Conservation (phyloP, 257 asterid genomes). For the Euphrasia confusa region DNA sequence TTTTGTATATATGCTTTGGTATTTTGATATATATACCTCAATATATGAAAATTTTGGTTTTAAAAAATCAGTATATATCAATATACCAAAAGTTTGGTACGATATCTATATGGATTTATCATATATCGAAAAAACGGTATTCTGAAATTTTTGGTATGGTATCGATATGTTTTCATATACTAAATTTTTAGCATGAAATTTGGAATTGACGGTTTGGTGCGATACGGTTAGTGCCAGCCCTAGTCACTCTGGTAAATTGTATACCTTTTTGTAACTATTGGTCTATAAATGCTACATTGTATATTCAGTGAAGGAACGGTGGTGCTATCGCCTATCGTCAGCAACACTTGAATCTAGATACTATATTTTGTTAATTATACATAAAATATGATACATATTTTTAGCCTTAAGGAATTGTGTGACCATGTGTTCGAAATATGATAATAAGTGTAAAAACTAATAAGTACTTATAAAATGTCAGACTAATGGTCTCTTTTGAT, state of each 20-base stretch:
- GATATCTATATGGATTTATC: too few relatives aligned
- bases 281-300: neutral
- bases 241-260: neutral
- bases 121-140: too few relatives aligned
- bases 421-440: constrained; percentile 5
- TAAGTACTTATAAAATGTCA: constrained; percentile 14
- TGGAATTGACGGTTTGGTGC: too few relatives aligned
- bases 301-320: constrained; percentile 1
- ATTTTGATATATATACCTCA: too few relatives aligned
- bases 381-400: neutral
- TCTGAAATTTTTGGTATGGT: too few relatives aligned
- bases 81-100: too few relatives aligned
- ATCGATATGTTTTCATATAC: too few relatives aligned
- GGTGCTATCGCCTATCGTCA: neutral
- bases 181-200: too few relatives aligned
- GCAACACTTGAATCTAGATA: constrained; percentile 11
- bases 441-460: constrained; percentile 11
- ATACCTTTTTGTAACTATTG: constrained; percentile 6
- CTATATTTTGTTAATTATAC: constrained; percentile 13
- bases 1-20: too few relatives aligned
- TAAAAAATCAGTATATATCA: too few relatives aligned
- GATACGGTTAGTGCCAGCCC: too few relatives aligned
- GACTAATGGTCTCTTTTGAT: constrained; percentile 13
- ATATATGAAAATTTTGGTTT: too few relatives aligned
- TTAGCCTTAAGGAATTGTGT: neutral